Evolutionary conservation across 495 filamentous ascomycete species (phyloP), one percentile per base, ranked within the genome.

Genomic region (Rhizodiscina lignyota): DNA sequence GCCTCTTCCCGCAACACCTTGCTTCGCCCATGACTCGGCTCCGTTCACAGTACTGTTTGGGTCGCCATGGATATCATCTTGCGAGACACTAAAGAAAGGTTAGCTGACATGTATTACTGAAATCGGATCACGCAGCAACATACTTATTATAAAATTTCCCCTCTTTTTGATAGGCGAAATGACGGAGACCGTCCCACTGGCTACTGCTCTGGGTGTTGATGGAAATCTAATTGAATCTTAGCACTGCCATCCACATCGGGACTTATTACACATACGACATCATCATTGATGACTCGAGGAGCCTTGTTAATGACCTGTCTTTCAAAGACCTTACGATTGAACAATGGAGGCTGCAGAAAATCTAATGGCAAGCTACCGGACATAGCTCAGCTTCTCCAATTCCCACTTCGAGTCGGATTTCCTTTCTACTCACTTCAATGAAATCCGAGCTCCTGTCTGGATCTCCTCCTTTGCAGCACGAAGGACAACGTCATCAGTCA

Each of bases 101-200:
- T n/a, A n/a, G n/a, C n/a, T n/a, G n/a, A n/a, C n/a, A n/a, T n/a
- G n/a, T n/a, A n/a, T n/a, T n/a, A n/a, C n/a, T n/a, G n/a, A n/a
- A n/a, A n/a, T n/a, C n/a, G n/a, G n/a, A n/a, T n/a, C n/a, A n/a
- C n/a, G n/a, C n/a, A n/a, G n/a, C n/a, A n/a, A n/a, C n/a, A n/a
- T n/a, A n/a, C n/a, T n/a, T n/a, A 28, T 77, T 77, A 45, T 74
- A 80, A 42, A 71, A 83, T 16, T 45, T 43, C 32, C 54, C 44
- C 21, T 63, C 61, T 22, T 64, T 51, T 35, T 54, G 48, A 33
- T 52, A 55, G n/a, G 26, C 44, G 31, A 53, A 51, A 28, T 51
- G 48, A 1, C 45, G 35, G 15, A 48, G 39, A 4, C 50, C 50
- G 28, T 53, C 50, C 44, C 44, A 52, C 34, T 56, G 53, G 27